Evolutionary conservation across 306 rosid genomes (phyloP).

Genomic region (Heteromeles arbutifolia): DNA sequence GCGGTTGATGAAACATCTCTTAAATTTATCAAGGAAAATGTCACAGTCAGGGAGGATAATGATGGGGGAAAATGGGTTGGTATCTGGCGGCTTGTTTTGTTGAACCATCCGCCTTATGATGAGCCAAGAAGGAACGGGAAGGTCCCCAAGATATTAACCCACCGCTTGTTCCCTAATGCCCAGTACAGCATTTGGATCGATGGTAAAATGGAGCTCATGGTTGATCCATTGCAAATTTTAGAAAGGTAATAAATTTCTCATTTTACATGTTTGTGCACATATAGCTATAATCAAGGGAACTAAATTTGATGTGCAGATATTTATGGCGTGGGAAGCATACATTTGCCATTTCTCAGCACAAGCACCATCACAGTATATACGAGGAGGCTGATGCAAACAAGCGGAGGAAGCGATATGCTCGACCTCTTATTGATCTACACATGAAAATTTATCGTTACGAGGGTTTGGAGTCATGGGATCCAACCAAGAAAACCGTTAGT

Average conservation of each 20-base stretch:
- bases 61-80: conserved; percentile 89
- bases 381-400: conserved; percentile 99
- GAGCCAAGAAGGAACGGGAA: conserved; percentile 98
- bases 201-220: conserved; percentile 97
- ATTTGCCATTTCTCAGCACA: conserved; percentile 96
- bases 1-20: conserved; percentile 82
- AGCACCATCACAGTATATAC: conserved; percentile 78
- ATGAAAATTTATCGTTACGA: conserved; percentile 90
- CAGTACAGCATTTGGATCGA: conserved; percentile 97
- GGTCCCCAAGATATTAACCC: conserved; percentile 91
- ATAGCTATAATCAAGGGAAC: not conserved
- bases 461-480: conserved; percentile 85
- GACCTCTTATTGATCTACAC: conserved; percentile 94
- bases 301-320: conserved; percentile 47
- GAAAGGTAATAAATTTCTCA: conserved; percentile 51
- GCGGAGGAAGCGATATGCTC: conserved; percentile 94
- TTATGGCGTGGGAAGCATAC: conserved; percentile 87
- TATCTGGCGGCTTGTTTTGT: conserved; percentile 82
- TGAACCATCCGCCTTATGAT: conserved; percentile 84
- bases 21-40: conserved; percentile 66
- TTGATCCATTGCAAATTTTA: conserved; percentile 84
- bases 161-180: conserved; percentile 79
- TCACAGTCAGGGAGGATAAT: conserved; percentile 56
- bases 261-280: not conserved
- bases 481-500: conserved; percentile 55